These are phyloP conservation scores for Coemansia sp. DNA, from an alignment of 192 early-diverging fungal species.

Conservation along the genomic window DNA sequence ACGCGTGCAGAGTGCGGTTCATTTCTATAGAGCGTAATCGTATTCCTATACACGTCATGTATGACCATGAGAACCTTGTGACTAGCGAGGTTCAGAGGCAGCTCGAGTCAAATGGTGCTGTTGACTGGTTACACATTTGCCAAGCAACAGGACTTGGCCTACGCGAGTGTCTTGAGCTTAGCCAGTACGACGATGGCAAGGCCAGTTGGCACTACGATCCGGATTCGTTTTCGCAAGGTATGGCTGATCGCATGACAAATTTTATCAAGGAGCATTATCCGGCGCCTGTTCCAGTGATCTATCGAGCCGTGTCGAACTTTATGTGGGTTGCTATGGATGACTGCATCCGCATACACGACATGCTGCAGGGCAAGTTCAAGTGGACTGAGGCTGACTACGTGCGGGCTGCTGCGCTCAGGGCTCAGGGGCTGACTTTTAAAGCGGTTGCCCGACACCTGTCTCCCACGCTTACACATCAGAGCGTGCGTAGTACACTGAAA, in stretches of 20 bases:
- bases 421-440: constrained; percentile 9
- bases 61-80: not conserved
- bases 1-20: not conserved
- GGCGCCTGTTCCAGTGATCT: constrained; percentile 9
- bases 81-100: constrained; percentile 2
- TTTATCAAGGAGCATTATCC: constrained; percentile 25
- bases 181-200: not conserved
- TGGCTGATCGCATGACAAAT: constrained; percentile 12
- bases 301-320: constrained; percentile 26
- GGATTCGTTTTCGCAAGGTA: constrained; percentile 8
- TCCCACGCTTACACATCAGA: not conserved
- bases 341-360: constrained; percentile 10
- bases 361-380: constrained; percentile 11
- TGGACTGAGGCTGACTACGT: constrained; percentile 9
- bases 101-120: not conserved
- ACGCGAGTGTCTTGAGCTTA: constrained; percentile 15
- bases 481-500: accelerated
- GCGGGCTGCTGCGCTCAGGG: not conserved
- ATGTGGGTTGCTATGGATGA: constrained; percentile 23
- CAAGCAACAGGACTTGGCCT: not conserved
- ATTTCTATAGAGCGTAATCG: too few species aligned
- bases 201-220: constrained; percentile 1
- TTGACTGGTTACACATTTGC: constrained; percentile 16
- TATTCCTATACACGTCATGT: not conserved
- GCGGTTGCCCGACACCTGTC: constrained; percentile 15